Evolutionary conservation across 805 yeast genomes (phyloP).

Genomic region (Saccharomycopsis fodiens): DNA sequence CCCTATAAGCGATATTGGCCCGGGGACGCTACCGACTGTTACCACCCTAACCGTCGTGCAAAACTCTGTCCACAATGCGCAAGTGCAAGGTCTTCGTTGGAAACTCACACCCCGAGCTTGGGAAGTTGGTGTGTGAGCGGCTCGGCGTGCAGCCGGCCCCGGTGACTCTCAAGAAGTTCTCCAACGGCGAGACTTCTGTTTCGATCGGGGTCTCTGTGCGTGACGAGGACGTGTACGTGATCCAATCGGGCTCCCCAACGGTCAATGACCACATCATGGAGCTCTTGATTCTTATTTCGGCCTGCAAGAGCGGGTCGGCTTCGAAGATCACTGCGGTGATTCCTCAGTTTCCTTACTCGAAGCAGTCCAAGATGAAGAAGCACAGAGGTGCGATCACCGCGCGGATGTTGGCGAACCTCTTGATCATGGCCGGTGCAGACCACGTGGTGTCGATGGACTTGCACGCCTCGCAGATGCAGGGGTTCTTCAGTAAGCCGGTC

Average conservation of each 20-base stretch:
- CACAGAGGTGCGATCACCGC: constrained; percentile 99
- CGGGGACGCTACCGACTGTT: too few species aligned
- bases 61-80: constrained; percentile 50
- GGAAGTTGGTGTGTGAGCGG: constrained; percentile 80
- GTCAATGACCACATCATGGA: constrained; percentile 95
- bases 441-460: constrained; percentile 97
- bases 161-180: constrained; percentile 81
- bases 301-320: constrained; percentile 98
- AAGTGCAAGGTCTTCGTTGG: constrained; percentile 97
- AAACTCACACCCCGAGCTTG: constrained; percentile 92
- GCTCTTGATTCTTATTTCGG: constrained; percentile 82
- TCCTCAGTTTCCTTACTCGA: constrained; percentile 96
- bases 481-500: constrained; percentile 94
- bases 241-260: constrained; percentile 84
- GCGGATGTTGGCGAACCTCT: constrained; percentile 89
- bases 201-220: constrained; percentile 92
- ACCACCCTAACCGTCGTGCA: too few species aligned
- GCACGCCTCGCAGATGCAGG: constrained; percentile 98
- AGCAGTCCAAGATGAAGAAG: constrained; percentile 97
- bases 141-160: constrained; percentile 93
- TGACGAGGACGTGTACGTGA: constrained; percentile 93
- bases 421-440: constrained; percentile 98
- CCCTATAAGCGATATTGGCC: neutral
- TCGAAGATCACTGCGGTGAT: constrained; percentile 91
- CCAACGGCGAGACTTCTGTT: constrained; percentile 96